Base-by-base conservation (phyloP, 768 basidiomycete species). In the Neoboletus magnificus region DNA sequence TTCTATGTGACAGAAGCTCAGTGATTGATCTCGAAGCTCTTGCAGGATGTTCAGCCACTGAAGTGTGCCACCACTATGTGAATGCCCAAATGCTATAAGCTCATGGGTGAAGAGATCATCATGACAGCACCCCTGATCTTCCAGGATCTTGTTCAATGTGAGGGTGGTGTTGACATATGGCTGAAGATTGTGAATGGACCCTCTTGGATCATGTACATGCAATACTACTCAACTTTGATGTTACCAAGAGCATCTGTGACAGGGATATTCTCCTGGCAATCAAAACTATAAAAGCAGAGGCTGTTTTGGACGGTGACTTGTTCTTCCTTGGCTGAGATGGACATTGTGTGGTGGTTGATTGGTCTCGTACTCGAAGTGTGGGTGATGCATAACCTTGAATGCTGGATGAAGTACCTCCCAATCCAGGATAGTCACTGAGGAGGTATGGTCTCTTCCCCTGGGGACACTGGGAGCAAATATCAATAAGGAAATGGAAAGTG, bases 41-140 rank as follows among this genome's bases (percentile, higher is more conserved):
- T 75, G 72, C 18, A 72, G 52, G 23, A 83, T 75, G 50, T 82
- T 83, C 33, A 76, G 62, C 81, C 80, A 82, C 44, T 83, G 82
- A 0, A 83, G 61, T 1, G 48, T 60, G 0, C 67, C 56, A 1
- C 82, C 80, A n/a, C 75, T 71, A 5, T 81, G 77, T 39, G 83
- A 57, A 45, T 70, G 66, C 15, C 74, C 74, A 46, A 77, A 82
- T 0, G 74, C 71, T 13, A 75, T 62, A 22, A 69, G 75, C 50
- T 82, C 79, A 11, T 82, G 78, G 4, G 77, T 52, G 20, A 56
- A 71, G 3, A 83, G 65, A 6, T 74, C 68, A 20, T 55, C 36
- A 3, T 74, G 75, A 42, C 78, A 81, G 18, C 70, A 61, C 0
- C 61, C 60, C 57, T 82, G 81, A n/a, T 65, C 59, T 60, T 75